Evolutionary conservation across 1,284 basidiomycete species (phyloP), one percentile per base, ranked within the genome.

Genomic region (Coniophora puteana): DNA sequence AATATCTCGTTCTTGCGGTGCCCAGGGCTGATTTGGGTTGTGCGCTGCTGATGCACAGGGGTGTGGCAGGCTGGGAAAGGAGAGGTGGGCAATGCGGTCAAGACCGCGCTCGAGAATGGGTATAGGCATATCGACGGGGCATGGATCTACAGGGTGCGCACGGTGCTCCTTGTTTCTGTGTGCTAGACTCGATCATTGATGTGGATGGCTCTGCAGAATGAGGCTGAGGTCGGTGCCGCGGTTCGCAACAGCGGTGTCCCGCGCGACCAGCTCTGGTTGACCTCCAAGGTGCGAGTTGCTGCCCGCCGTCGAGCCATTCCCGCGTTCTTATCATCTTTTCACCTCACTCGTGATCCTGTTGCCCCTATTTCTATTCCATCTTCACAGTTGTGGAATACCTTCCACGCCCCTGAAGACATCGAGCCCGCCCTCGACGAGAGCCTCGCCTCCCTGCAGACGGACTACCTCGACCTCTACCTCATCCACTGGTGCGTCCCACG

Each of bases 81-180:
- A 26, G 69, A 80, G 47, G 81, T 83, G 22, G 80, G 78, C 0
- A 54, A 58, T 5, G 80, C 82, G 11, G 78, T 84, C 31, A 76
- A 74, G 69, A 66, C 71, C 5, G 82, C 80, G 3, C 57, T 84
- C 43, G 62, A 68, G 20, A 61, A 70, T 7, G 80, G 84, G 1
- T 88, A 86, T 57, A 71, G 79, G 46, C 86, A 90, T 60, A 82
- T 92, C 39, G 88, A 91, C 55, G 81, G 74, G 26, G 88, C 85
- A 26, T 82, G 80, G 74, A 71, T 74, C 34, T 89, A 89, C 52
- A 55, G 71, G 30, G 78, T 77, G 32, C 6, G 61, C 51, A n/a
- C n/a, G n/a, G n/a, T 22, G 63, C 52, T 21, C 17, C 26, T 35
- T 45, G 2, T 22, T 21, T 26, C 13, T 32, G 35, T 18, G 40